These are phyloP conservation scores for Pichia sp. DNA, from an alignment of 1,139 yeast species.

Conservation along the genomic window DNA sequence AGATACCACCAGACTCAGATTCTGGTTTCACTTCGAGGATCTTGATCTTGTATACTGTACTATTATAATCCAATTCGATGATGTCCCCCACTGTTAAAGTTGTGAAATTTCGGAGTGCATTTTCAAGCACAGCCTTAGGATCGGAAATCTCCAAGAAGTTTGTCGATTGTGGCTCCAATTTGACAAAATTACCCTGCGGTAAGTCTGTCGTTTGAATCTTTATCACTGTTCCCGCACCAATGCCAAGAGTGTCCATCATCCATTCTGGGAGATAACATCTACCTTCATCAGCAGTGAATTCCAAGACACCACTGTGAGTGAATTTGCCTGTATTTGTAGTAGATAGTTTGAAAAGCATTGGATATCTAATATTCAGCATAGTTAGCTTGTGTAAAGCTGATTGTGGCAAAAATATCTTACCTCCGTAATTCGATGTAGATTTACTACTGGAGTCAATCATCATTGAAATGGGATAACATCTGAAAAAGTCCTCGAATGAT, in stretches of 20 bases:
- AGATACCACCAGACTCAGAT: constrained; percentile 49
- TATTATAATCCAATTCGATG: constrained; percentile 81
- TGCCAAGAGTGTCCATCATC: constrained; percentile 80
- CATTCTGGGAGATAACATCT: constrained; percentile 91
- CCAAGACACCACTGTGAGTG: constrained; percentile 93
- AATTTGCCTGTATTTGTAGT: constrained; percentile 56
- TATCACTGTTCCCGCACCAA: constrained; percentile 73
- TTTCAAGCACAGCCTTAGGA: constrained; percentile 94
- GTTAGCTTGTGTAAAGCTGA: constrained; percentile 86
- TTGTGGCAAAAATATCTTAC: constrained; percentile 91
- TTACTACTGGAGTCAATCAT: constrained; percentile 77
- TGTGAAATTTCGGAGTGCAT: constrained; percentile 81
- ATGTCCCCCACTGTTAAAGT: constrained; percentile 82
- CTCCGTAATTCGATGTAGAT: constrained; percentile 89
- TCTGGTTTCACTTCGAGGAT: constrained; percentile 89
- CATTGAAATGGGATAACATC: constrained; percentile 90
- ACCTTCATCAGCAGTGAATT: constrained; percentile 97
- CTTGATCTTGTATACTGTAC: constrained; percentile 68
- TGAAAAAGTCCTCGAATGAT: constrained; percentile 67
- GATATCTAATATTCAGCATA: constrained; percentile 75
- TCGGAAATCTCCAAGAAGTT: constrained; percentile 91
- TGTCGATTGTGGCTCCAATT: constrained; percentile 90
- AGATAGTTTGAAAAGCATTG: constrained; percentile 82
- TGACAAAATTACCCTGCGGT: constrained; percentile 82
- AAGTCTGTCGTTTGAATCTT: constrained; percentile 72